Evolutionary conservation across 176 grass and related monocot genomes (phyloP), one percentile per base, ranked within the genome.

Genomic region (Alloteropsis semialata): DNA sequence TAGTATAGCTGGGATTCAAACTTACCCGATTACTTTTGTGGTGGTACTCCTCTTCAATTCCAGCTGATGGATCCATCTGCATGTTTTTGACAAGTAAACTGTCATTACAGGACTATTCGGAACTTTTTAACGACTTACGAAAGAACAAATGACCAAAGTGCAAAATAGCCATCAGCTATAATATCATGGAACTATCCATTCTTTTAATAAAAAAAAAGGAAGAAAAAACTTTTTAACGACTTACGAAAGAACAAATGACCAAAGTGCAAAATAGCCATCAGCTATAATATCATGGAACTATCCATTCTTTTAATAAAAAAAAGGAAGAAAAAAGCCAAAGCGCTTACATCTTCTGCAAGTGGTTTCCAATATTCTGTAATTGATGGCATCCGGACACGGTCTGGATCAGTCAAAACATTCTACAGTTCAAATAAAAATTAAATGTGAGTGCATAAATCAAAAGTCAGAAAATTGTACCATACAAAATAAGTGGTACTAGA

Each of bases 321-420:
- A 44, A 21, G 10, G 5, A 4, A 28, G 5, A 3, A 59, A 45
- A 43, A 30, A 62, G 37, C 7, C 42, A 3, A 87, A 68, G 37
- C 74, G 57, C 88, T 92, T 91, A 98, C 92, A 88, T 98, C 96
- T 84, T 95, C 92, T 63, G 87, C 96, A 82, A 98, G 91, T 51
- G 96, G 91, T 76, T 93, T 98, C 96, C 96, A 95, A 77, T 98
- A 98, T 75, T 98, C 92, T 65, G 87, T 92, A 82, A 98, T 85
- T 63, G 83, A 88, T 37, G 92, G 92, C 91, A 88, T 92, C 41
- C 79, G 78, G 51, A 95, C 67, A 45, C 91, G 85, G 21, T 93
- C 83, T 79, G 88, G 34, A 85, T 93, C 91, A 51, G 96, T 98
- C 84, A 98, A 77, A 73, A 87, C 91, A 93, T 98, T 88, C 95